Percentiles rank a stretch among this genome's conserved stretches.
These are phyloP conservation scores for Boletus subcaerulescens DNA, from an alignment of 768 basidiomycete species.

Conservation along the genomic window DNA sequence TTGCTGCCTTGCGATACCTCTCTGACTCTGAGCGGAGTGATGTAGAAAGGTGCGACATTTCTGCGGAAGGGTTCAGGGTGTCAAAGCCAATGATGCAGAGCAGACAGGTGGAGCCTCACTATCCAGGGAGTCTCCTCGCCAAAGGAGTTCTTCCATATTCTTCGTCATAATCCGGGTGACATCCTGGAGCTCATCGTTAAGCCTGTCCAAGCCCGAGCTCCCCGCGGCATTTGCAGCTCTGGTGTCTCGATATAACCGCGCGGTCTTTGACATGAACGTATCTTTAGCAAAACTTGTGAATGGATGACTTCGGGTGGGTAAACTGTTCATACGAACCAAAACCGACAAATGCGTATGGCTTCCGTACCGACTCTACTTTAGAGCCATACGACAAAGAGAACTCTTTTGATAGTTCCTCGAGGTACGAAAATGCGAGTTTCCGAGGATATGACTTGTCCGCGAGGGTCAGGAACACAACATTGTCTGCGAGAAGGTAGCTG, in stretches of 20 bases:
- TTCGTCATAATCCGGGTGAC: slow-evolving; percentile 99
- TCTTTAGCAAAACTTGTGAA: slow-evolving; percentile 47
- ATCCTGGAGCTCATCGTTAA: slow-evolving; percentile 96
- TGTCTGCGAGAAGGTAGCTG: slow-evolving; percentile 93
- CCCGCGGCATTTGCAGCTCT: slow-evolving; percentile 73
- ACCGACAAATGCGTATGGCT: slow-evolving; percentile 99
- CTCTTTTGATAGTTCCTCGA: slow-evolving; percentile 96
- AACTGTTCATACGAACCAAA: slow-evolving; percentile 67
- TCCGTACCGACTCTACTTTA: slow-evolving; percentile 87
- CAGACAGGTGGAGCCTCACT: slow-evolving; percentile 48
- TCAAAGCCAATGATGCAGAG: background rate
- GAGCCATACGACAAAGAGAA: slow-evolving; percentile 90
- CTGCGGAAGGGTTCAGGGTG: slow-evolving; percentile 37
- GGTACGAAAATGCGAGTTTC: slow-evolving; percentile 95
- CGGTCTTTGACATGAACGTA: slow-evolving; percentile 98
- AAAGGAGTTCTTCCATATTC: slow-evolving; percentile 99
- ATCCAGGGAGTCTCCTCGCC: slow-evolving; percentile 97
- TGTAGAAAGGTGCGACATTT: slow-evolving; percentile 95
- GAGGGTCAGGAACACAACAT: slow-evolving; percentile 93
- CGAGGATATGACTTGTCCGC: slow-evolving; percentile 96
- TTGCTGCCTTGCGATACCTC: slow-evolving; percentile 93
- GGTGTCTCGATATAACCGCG: slow-evolving; percentile 91
- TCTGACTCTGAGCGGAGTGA: slow-evolving; percentile 94
- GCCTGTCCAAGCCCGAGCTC: slow-evolving; percentile 68
- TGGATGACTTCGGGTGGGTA: background rate